Evolutionary conservation across 1,284 basidiomycete species (phyloP), one percentile per base, ranked within the genome.

Genomic region (Heterobasidion irregulare): DNA sequence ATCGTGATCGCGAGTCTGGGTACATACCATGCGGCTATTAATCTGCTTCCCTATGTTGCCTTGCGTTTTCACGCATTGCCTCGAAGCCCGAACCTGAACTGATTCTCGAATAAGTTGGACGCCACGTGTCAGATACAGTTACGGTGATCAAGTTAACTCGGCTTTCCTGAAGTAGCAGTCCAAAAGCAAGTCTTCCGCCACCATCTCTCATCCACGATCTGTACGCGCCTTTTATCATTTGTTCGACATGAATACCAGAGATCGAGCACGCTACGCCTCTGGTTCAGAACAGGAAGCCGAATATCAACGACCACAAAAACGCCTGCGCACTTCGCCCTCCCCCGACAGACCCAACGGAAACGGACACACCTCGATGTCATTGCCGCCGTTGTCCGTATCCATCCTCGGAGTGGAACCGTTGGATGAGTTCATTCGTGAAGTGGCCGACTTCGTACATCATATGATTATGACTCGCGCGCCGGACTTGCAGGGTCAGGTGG

Each of bases 361-460:
- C 34, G 63, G 61, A 12, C 46, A 56, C 19, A 38, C 57, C 1
- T 56, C 56, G 35, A 45, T 45, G 8, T 49, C 55, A 32, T 54
- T 83, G n/a, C 84, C 84, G 4, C 84, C 86, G 2, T 77, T 96
- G 34, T 91, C 92, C 19, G 80, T 93, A 18, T 93, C 90, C 18
- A 92, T 98, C 62, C 86, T 98, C 47, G 92, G 92, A 56, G 85
- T 95, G 51, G 92, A 95, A 64, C 94, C 96, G 2, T 74, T 94
- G 44, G 95, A 98, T 71, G 95, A 98, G 67, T 95, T 98, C 67
- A 93, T 94, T 58, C 82, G 82, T 64, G 87, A 92, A 63, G 80
- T 99, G 49, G 94, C 92, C 26, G 92, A 98, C 69, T 99, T 94
- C 72, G 76, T 98, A 26, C 81, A 89, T 69, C 82, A 83, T 63